A percentile compares a stretch with the other conserved stretches of the same genome.
Conservation (phyloP, 116 monocot species). For the Trichopus zeylanicus region DNA sequence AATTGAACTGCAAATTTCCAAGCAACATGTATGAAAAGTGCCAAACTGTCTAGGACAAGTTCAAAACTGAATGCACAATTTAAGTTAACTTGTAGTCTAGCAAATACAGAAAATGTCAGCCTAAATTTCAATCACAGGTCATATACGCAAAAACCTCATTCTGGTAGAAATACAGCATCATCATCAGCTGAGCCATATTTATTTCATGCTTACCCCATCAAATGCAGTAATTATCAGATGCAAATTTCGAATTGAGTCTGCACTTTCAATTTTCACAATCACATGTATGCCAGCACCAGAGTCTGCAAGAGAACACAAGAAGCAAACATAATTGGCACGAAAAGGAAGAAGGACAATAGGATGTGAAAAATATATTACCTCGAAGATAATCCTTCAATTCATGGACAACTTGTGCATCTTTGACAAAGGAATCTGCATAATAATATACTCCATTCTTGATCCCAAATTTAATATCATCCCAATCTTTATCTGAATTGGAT, state of each 20-base stretch:
- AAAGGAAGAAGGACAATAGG: not conserved
- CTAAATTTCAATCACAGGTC: too few relatives aligned
- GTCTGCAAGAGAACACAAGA: slow-evolving; percentile 27
- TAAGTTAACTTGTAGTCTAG: too few relatives aligned
- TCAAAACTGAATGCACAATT: too few relatives aligned
- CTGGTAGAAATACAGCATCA: too few relatives aligned
- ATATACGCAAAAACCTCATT: too few relatives aligned
- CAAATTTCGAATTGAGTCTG: slow-evolving; percentile 95
- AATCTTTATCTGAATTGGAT: slow-evolving; percentile 62
- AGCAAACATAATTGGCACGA: not conserved
- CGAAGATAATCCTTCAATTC: slow-evolving; percentile 72
- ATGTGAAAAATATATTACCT: slow-evolving; percentile 24
- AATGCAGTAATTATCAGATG: slow-evolving; percentile 96
- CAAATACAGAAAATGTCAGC: too few relatives aligned
- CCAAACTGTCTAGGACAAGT: too few relatives aligned
- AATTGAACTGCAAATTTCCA: too few relatives aligned
- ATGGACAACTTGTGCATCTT: slow-evolving; percentile 81
- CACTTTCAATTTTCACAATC: slow-evolving; percentile 99
- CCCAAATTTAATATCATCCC: slow-evolving; percentile 96
- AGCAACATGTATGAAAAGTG: too few relatives aligned
- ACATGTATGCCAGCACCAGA: slow-evolving; percentile 93
- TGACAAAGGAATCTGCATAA: slow-evolving; percentile 90
- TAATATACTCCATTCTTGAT: slow-evolving; percentile 82
- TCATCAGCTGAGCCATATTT: not conserved
- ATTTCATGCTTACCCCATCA: slow-evolving; percentile 73